These are phyloP conservation scores for Pseudonitzschia multiseries DNA, from an alignment of 108 stramenopile species.

Conservation along the genomic window DNA sequence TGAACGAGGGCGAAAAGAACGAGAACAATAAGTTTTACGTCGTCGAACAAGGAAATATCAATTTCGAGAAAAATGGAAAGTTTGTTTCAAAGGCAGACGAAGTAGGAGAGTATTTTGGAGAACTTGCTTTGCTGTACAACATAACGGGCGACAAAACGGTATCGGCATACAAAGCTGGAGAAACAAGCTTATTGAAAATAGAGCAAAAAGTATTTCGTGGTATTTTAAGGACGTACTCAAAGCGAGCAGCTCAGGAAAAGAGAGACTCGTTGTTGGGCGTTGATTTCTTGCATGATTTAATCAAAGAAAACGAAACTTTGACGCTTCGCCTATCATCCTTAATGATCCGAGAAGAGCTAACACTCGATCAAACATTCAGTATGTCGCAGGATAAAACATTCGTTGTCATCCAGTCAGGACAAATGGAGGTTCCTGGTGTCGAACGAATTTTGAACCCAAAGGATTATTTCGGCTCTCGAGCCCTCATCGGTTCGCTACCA, in stretches of 20 bases:
- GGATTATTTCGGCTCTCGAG: conserved; percentile 84
- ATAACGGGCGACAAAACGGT: conserved; percentile 10
- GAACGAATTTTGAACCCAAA: conserved; percentile 30
- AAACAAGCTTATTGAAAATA: conserved; percentile 14
- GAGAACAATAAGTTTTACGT: conserved; percentile 18
- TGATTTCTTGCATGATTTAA: conserved; percentile 11
- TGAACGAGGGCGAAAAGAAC: conserved; percentile 5
- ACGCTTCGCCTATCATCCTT: background rate
- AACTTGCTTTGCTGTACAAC: conserved; percentile 30
- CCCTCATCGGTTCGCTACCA: conserved; percentile 61
- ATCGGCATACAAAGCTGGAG: conserved; percentile 7
- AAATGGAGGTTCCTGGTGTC: background rate
- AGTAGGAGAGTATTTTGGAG: conserved; percentile 50
- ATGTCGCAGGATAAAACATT: conserved; percentile 4
- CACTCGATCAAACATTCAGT: conserved; percentile 9
- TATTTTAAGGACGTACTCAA: conserved; percentile 10
- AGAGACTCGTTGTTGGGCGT: conserved; percentile 5
- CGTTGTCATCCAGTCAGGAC: conserved; percentile 9
- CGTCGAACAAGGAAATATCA: conserved; percentile 9
- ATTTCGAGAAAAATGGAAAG: conserved; percentile 15
- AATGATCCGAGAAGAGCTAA: conserved; percentile 9
- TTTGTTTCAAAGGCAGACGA: background rate
- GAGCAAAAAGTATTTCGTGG: conserved; percentile 23
- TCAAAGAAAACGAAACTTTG: conserved; percentile 1
- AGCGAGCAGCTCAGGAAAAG: conserved; percentile 16